A percentile compares a stretch with the other conserved stretches of the same genome.
Evolutionary conservation across 176 grass and related monocot genomes (phyloP).

Genomic region (Phoenix dactylifera): DNA sequence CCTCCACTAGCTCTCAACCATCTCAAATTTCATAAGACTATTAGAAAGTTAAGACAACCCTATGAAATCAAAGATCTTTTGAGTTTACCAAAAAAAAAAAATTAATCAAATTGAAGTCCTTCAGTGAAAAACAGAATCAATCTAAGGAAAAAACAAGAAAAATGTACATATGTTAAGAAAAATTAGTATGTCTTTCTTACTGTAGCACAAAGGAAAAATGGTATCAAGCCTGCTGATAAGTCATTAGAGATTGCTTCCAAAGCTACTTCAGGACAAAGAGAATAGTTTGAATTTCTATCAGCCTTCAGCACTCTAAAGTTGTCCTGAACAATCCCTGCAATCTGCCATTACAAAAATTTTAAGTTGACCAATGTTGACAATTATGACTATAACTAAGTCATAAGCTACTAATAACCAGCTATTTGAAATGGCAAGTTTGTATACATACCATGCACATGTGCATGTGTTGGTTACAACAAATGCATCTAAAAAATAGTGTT

Average conservation of each 20-base stretch:
- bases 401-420: too few species aligned
- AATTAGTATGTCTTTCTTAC: constrained; percentile 30
- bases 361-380: not conserved
- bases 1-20: too few species aligned
- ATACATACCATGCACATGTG: too few species aligned
- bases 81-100: not conserved
- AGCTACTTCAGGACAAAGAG: constrained; percentile 35
- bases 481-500: too few species aligned
- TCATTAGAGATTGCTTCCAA: constrained; percentile 34
- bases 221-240: constrained; percentile 50
- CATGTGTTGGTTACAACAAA: too few species aligned
- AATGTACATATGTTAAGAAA: constrained; percentile 5
- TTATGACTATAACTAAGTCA: too few species aligned
- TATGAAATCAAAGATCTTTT: too few species aligned
- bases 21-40: too few species aligned
- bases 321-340: constrained; percentile 70
- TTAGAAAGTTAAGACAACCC: too few species aligned
- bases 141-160: too few species aligned
- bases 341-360: constrained; percentile 28
- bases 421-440: too few species aligned
- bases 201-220: constrained; percentile 66
- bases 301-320: constrained; percentile 49
- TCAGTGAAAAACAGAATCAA: not conserved
- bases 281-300: constrained; percentile 30
- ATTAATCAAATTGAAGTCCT: not conserved